Base-by-base conservation (phyloP, 345 rosid species). In the Acer negundo region DNA sequence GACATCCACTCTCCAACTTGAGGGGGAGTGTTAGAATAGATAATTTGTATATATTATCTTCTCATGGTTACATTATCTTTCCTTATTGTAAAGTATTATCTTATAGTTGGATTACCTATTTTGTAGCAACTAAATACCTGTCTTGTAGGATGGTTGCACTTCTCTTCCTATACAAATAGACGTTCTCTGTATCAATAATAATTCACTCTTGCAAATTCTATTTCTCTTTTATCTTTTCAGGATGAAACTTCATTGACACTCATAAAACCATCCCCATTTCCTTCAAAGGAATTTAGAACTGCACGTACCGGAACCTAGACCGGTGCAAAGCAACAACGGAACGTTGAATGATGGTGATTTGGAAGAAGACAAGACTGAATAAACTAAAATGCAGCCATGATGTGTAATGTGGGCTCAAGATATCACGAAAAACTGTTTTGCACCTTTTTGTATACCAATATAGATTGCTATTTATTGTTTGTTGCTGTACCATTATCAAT, bases 361-460 rank as follows among this genome's bases (percentile, higher is more conserved):
- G 63, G 98, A 92, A 85, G 97, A 92, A 93, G 98, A 95, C 74
- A 93, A 94, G 80, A 90, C 88, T 15, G 94, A 84, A 75, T 94
- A 80, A 86, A 62, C 64, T 62, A 74, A 78, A 67, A 53, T 64
- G 46, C 58, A n/a, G n/a, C n/a, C n/a, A n/a, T n/a, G n/a, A n/a
- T n/a, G n/a, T n/a, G n/a, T n/a, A 16, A 51, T 22, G 31, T 7
- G 15, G 59, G 38, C 38, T 35, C 38, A 35, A 35, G 71, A 28
- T 17, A 75, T 64, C 62, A 38, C 15, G 42, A 42, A 28, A 26
- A 11, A 3, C 71, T 58, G 38, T 12, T 55, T 0, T 40, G 38
- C n/a, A 22, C 46, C 7, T 55, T 40, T 72, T 66, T 26, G 5
- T 59, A 67, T 67, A 38, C 67, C 22, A 80, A 72, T 76, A 47